phyloP scores from a whole-genome alignment of 345 rosid genomes.

The Moricandia arvensis region DNA sequence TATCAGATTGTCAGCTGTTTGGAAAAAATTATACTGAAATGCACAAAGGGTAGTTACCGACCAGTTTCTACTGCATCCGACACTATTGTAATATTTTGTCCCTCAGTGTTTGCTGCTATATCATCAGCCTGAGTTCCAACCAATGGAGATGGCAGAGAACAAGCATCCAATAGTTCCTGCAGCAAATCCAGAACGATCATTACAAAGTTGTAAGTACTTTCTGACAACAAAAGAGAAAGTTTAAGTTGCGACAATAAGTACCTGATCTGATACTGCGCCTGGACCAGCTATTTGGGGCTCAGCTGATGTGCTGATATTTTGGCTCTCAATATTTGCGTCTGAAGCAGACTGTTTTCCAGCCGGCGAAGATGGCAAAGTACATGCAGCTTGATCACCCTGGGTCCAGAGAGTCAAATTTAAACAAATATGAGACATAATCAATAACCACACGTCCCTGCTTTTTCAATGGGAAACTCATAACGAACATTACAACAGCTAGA shows the following conservation, averaged over 20 bases:
- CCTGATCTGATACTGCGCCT: slow-evolving; percentile 21
- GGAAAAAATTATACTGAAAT: neutral
- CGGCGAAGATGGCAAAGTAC: slow-evolving; percentile 21
- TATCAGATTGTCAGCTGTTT: neutral
- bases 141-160: slow-evolving; percentile 24
- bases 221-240: neutral
- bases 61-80: slow-evolving; percentile 15
- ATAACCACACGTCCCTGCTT: slow-evolving; percentile 4
- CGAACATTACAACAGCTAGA: neutral
- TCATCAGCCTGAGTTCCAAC: slow-evolving; percentile 29
- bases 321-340: slow-evolving; percentile 18
- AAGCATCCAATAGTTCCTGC: slow-evolving; percentile 14
- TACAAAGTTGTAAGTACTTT: slow-evolving; percentile 9
- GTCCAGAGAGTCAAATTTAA: slow-evolving; percentile 12
- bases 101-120: slow-evolving; percentile 8
- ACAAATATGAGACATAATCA: slow-evolving; percentile 8
- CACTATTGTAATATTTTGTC: slow-evolving; percentile 13
- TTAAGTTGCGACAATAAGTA: slow-evolving; percentile 3
- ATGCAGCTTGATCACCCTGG: slow-evolving; percentile 26
- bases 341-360: slow-evolving; percentile 23
- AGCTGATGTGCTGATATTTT: slow-evolving; percentile 28
- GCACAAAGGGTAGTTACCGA: slow-evolving; percentile 1
- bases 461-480: neutral
- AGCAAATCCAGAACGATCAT: neutral
- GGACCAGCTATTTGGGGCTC: slow-evolving; percentile 24